Evolutionary conservation across 192 early-diverging fungal genomes (phyloP), one percentile per base, ranked within the genome.

Genomic region (Haplosporangium gracile): DNA sequence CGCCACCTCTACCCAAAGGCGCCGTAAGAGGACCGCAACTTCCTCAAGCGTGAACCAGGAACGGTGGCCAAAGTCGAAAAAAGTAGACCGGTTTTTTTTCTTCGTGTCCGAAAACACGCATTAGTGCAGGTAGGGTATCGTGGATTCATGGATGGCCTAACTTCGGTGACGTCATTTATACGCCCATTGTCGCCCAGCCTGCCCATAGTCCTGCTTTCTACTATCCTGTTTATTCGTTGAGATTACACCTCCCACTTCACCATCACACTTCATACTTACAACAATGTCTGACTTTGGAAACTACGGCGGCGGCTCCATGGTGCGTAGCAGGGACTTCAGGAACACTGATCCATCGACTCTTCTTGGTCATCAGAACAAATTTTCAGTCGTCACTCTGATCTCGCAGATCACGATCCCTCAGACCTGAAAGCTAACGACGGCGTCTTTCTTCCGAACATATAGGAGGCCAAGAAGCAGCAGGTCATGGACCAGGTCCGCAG

Each of bases 401-500:
- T 39, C 39, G 13, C 63, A 4, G 29, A n/a, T n/a, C 70, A 18
- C 20, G 70, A 53, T 45, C 11, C 39, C 63, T 57, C n/a, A 15
- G 45, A 49, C 32, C 60, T 65, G 36, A 18, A 42, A 26, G 29
- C 57, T 38, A 32, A 40, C 22, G 10, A 26, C 40, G 15, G n/a
- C 38, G 10, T 76, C 18, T 22, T 22, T 38, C 43, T 16, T 72
- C 13, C 18, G 0, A 15, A 5, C 2, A 3, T 60, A 74, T 76
- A 86, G 83, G 87, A 88, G 78, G 79, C 55, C 84, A 94, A 92
- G 87, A 95, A 94, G 88, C 92, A 95, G 71, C 89, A 96, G 79
- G 92, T 96, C 29, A 96, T 93, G 91, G 90, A 95, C 49, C 94
- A 95, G 89, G 92, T 97, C 70, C 91, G 92, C 85, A 88, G 91